Evolutionary conservation across 2,329 filamentous ascomycete genomes (phyloP), one percentile per base, ranked within the genome.

Genomic region (Pyrenophora seminiperda): DNA sequence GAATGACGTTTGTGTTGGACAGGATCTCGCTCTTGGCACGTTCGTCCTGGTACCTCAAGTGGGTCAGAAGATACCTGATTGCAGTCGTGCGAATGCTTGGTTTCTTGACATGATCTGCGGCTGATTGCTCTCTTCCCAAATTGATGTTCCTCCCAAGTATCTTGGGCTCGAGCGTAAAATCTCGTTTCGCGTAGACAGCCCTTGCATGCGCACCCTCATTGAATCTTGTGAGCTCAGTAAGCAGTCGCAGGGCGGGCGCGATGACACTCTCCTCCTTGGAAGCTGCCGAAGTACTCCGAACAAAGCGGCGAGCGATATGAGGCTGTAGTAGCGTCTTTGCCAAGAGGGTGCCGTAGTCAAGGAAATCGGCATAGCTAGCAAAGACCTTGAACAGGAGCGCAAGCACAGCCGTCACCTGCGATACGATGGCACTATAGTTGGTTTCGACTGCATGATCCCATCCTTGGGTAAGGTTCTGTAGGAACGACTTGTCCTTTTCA

Each of bases 221-320:
- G 57, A 96, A 88, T 46, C 81, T 85, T 13, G 90, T 84, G n/a
- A 92, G 81, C 74, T 99, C 93, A 42, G 87, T 89, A 52, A 99
- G 81, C 42, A 99, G 77, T 48, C 93, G 86, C 50, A 99, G 76
- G 18, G 89, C 92, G 1, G 94, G 93, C 2, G 91, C 94, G 53
- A 97, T 92, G 50, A 97, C 78, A 72, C 90, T 91, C 31, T 91
- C 91, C 67, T 95, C 96, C 39, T 85, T 82, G 72, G 91, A 92
- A 18, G 89, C 87, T 0, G 90, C 85, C 3, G 89, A 87, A 14
- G 97, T 76, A 52, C 90, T 91, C 52, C 87, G 86, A 24, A 90
- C 86, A 18, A 97, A 76, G 3, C 96, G 82, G 61, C 92, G 90
- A 56, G 92, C 79, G 60, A 96, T 90, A 19, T 87, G 83, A 57